Evolutionary conservation across 176 grass and related monocot species (phyloP), one percentile per base, ranked within the genome.

Genomic region (Musa itinerans): DNA sequence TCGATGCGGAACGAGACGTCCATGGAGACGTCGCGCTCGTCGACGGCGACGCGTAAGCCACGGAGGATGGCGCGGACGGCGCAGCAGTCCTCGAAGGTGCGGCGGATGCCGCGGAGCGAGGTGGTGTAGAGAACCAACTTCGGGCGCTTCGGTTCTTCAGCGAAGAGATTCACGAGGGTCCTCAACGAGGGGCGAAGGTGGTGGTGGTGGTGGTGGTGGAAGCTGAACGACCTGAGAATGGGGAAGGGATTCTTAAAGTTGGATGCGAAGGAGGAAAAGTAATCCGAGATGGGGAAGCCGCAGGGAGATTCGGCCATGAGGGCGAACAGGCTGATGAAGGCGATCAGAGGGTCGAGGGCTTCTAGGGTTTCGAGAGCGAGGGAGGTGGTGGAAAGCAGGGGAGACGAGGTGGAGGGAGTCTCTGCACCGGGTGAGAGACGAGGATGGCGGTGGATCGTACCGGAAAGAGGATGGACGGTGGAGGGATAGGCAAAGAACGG

Each of bases 11-110:
- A 83, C 12, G 90, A 83, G 3, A 87, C 88, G 74, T 98, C 94
- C 94, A 98, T 93, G 72, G 94, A 93, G 49, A 98, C 82, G 78
- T 97, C 93, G 11, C 89, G 87, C 78, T 96, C 93, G 72, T 92
- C 89, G 51, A 96, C 69, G 75, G 93, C 89, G n/a, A 96, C 89
- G 56, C 83, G 89, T 76, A 88, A 90, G 0, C 93, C 93, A 13
- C 90, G 89, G 72, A 96, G 86, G 81, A 96, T 90, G 71, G 93
- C 87, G 69, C 93, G 88, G 78, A 81, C 93, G 11, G 93, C 51
- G 48, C 80, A 79, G 81, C 93, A 96, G 76, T 96, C 93, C 19
- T 86, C 68, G 86, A 89, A 89, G 73, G 93, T 96, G 71, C 87
- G 90, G 26, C 93, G 88, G 78, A 96, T 87, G n/a, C 93, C 85